Base-by-base conservation (phyloP, 352 stramenopile genomes). In the Phytophthora hibernalis region DNA sequence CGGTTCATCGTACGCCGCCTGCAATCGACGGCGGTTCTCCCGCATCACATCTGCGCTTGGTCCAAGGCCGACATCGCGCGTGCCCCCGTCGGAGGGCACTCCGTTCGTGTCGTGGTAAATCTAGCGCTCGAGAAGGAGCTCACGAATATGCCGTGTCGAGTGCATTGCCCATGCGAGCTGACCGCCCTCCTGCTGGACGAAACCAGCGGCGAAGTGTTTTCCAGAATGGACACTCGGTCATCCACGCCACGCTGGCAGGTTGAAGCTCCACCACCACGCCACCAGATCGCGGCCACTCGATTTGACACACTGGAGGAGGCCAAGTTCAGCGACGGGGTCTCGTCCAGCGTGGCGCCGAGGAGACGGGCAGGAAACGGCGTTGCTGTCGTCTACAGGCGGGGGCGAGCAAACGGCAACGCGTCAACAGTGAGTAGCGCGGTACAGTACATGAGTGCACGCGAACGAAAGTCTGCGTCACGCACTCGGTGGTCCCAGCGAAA, bases 1-100 rank as follows among this genome's bases (percentile, higher is more conserved):
- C 79, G 55, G n/a, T 91, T 79, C 51, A 68, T 72, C 18, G 71
- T 89, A 21, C 82, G 74, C 28, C 71, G 62, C 11, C 61, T 91
- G 26, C 62, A 68, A 49, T 89, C 82, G 22, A 79, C 74, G 5
- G 69, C 78, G 24, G 45, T 89, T 7, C 72, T 86, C 10, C 56
- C 65, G 9, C 47, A 60, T 0, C 64, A 76, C 10, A 33, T 80
- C 11, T 51, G 45, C 12, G 42, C 48, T 18, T 60, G 75, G 49
- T 49, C 69, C 2, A 65, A 66, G 6, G 21, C 48, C 3, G 49
- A 78, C 13, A 64, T 87, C 10, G 49, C 76, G 15, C 24, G 37
- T 3, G 49, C 57, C 11, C 61, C 51, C 22, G 66, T 89, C 33
- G 71, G 72, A 28, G 70, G 72, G 24, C 65, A 77, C n/a, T 58